Conservation (phyloP, 2,329 filamentous ascomycete genomes). For the Ramichloridium luteum region DNA sequence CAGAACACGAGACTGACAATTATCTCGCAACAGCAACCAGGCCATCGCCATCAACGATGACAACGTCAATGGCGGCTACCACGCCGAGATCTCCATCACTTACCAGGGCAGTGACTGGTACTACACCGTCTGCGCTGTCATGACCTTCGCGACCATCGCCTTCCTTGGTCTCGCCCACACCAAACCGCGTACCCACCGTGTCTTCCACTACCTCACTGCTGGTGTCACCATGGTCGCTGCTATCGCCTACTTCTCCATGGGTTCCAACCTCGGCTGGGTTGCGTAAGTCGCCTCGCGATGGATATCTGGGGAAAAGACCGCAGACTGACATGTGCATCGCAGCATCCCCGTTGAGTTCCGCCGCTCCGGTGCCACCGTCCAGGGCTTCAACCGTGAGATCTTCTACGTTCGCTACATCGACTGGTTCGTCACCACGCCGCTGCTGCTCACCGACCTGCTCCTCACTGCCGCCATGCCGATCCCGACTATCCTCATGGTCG, state of each 20-base stretch:
- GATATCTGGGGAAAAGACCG: background rate
- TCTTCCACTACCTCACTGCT: slow-evolving; percentile 55
- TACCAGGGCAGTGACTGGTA: slow-evolving; percentile 50
- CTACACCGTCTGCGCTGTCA: slow-evolving; percentile 48
- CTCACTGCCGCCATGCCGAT: slow-evolving; percentile 53
- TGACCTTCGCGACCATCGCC: slow-evolving; percentile 42
- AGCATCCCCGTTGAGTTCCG: slow-evolving; percentile 48
- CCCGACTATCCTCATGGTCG: slow-evolving; percentile 49
- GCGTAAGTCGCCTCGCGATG: slow-evolving; percentile 23
- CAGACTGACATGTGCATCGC: background rate
- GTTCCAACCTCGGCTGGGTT: slow-evolving; percentile 51
- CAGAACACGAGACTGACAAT: no score
- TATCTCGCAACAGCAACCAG: slow-evolving; percentile 31
- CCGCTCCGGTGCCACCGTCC: slow-evolving; percentile 32
- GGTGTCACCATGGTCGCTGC: slow-evolving; percentile 45
- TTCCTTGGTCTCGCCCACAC: slow-evolving; percentile 42
- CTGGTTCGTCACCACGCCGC: slow-evolving; percentile 44
- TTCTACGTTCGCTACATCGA: slow-evolving; percentile 57
- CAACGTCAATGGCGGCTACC: slow-evolving; percentile 31
- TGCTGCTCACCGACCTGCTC: slow-evolving; percentile 50
- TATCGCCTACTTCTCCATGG: slow-evolving; percentile 56
- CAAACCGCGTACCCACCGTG: slow-evolving; percentile 43
- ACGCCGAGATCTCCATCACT: slow-evolving; percentile 46
- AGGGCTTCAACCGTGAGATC: slow-evolving; percentile 46
- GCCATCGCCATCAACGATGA: slow-evolving; percentile 36